Conservation (phyloP, 495 filamentous ascomycete species). For the Mycothermus thermophilus region DNA sequence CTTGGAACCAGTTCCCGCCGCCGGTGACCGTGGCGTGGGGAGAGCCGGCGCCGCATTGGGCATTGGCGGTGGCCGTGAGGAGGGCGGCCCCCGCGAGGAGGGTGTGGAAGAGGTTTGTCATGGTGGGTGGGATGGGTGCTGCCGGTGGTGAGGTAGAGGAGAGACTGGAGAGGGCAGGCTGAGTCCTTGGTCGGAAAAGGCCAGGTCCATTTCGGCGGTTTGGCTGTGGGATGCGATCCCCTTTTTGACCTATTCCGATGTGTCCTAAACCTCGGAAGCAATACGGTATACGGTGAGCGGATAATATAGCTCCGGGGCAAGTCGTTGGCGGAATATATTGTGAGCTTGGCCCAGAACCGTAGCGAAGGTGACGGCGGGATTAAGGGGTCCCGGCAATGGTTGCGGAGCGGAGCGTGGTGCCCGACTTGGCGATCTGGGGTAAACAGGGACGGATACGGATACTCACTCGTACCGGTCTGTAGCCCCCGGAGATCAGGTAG, state of each 20-base stretch:
- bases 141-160: neutral
- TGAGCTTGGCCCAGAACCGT: neutral
- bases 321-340: constrained; percentile 1
- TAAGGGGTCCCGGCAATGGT: neutral
- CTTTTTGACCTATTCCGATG: too few species aligned
- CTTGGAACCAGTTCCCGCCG: constrained; percentile 22
- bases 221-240: too few species aligned
- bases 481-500: too few species aligned
- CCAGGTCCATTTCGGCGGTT: neutral
- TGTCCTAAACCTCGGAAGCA: neutral
- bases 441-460: too few species aligned
- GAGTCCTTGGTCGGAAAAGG: neutral
- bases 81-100: constrained; percentile 17
- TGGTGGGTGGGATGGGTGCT: neutral
- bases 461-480: too few species aligned
- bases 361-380: neutral
- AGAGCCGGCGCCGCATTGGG: constrained; percentile 27
- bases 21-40: constrained; percentile 28
- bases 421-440: too few species aligned
- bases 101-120: constrained; percentile 3
- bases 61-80: constrained; percentile 14
- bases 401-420: too few species aligned
- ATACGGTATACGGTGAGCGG: neutral
- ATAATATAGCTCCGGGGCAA: neutral
- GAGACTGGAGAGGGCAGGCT: neutral